These are phyloP conservation scores for Colletotrichum spaethianum DNA, from an alignment of 2,329 filamentous ascomycete species.

Conservation along the genomic window DNA sequence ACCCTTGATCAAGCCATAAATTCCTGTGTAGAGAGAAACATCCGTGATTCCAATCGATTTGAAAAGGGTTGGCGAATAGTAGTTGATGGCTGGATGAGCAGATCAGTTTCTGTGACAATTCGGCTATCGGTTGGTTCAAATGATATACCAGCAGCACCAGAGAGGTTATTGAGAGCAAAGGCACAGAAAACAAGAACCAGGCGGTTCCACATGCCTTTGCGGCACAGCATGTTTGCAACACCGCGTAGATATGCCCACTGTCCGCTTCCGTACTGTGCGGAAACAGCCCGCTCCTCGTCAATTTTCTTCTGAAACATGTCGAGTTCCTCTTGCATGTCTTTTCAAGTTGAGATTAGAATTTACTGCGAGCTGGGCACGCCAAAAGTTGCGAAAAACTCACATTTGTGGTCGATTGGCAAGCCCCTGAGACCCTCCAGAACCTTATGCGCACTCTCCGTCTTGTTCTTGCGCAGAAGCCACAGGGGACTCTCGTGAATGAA, in stretches of 20 bases:
- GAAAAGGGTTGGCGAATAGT: conserved; percentile 56
- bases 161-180: conserved; percentile 57
- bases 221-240: conserved; percentile 51
- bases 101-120: too few species aligned
- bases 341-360: neutral
- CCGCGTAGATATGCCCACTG: conserved; percentile 53
- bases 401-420: conserved; percentile 56
- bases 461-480: conserved; percentile 42
- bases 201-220: conserved; percentile 58
- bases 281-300: conserved; percentile 51
- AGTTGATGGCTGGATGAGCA: conserved; percentile 54
- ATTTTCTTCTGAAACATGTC: conserved; percentile 58
- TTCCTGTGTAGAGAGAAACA: conserved; percentile 62
- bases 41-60: conserved; percentile 60
- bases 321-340: conserved; percentile 61
- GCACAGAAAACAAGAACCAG: conserved; percentile 54
- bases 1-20: conserved; percentile 62
- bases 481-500: conserved; percentile 50
- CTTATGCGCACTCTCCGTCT: conserved; percentile 45
- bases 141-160: conserved; percentile 45
- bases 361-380: too few species aligned
- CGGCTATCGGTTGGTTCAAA: neutral
- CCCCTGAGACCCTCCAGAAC: conserved; percentile 60
- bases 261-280: conserved; percentile 50
- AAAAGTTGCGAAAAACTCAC: conserved; percentile 36